These are phyloP conservation scores for Ilyonectria destructans DNA, from an alignment of 2,329 filamentous ascomycete species.

Conservation along the genomic window DNA sequence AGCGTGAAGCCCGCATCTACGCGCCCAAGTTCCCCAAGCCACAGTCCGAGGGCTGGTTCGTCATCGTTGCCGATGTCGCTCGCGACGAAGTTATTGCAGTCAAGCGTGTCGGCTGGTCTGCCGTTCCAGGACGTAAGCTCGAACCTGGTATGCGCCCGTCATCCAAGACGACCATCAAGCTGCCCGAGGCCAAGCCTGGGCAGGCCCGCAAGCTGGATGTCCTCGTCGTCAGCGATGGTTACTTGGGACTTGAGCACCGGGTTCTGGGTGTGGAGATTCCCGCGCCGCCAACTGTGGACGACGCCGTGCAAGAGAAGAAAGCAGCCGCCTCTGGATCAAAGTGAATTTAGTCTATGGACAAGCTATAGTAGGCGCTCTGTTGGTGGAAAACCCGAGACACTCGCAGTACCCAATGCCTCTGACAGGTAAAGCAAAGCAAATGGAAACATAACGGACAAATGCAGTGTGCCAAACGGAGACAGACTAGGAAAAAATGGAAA, in stretches of 20 bases:
- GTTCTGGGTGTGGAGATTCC: conserved; percentile 68
- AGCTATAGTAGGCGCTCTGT: conserved; percentile 25
- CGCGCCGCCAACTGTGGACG: conserved; percentile 63
- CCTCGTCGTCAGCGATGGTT: conserved; percentile 87
- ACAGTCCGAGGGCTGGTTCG: conserved; percentile 95
- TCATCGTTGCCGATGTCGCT: conserved; percentile 78
- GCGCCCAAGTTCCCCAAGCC: conserved; percentile 94
- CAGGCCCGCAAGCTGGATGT: conserved; percentile 79
- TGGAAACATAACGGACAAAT: conserved; percentile 22
- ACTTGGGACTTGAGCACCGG: conserved; percentile 80
- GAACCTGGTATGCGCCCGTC: conserved; percentile 64
- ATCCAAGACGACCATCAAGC: conserved; percentile 72
- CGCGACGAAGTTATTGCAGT: conserved; percentile 87
- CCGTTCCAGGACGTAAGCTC: conserved; percentile 50
- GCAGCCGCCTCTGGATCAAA: conserved; percentile 37
- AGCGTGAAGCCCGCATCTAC: conserved; percentile 82
- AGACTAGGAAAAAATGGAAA: conserved; percentile 17
- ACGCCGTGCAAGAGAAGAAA: conserved; percentile 63
- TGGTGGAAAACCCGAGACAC: conserved; percentile 8
- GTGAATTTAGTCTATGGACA: conserved; percentile 42
- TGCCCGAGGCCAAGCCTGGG: conserved; percentile 66
- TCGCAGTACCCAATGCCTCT: conserved; percentile 30
- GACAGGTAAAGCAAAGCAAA: conserved; percentile 28
- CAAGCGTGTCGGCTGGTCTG: conserved; percentile 86
- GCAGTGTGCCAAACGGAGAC: conserved; percentile 6